A percentile compares a stretch with the other conserved stretches of the same genome.
Evolutionary conservation across 495 filamentous ascomycete genomes (phyloP).

Genomic region (Daldinia childiae): DNA sequence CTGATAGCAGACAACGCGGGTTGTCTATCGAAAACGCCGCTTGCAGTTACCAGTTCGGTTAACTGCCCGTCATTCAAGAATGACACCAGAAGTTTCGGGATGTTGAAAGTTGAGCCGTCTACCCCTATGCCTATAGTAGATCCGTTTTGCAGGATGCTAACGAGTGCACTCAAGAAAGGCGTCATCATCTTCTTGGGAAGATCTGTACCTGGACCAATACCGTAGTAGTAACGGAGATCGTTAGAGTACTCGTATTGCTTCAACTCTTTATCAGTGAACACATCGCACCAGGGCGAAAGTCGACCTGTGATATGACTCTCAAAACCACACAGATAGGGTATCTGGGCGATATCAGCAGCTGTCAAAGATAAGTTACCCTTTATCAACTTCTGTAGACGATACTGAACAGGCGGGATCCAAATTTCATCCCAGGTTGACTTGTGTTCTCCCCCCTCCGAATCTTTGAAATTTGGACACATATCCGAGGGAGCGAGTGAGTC

Average conservation of each 20-base stretch:
- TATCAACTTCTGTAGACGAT: slow-evolving; percentile 60
- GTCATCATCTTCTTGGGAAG: slow-evolving; percentile 59
- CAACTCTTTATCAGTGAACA: slow-evolving; percentile 63
- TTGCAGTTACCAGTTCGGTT: slow-evolving; percentile 61
- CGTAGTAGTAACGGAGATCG: slow-evolving; percentile 69
- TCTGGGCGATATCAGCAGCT: slow-evolving; percentile 59
- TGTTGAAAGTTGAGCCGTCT: slow-evolving; percentile 50
- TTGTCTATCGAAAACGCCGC: slow-evolving; percentile 64
- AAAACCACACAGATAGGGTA: slow-evolving; percentile 69
- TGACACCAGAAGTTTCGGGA: slow-evolving; percentile 61
- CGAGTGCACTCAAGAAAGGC: slow-evolving; percentile 60
- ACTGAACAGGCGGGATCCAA: slow-evolving; percentile 61
- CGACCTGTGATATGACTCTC: slow-evolving; percentile 67
- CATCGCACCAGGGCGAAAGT: slow-evolving; percentile 62
- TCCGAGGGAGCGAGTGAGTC: slow-evolving; percentile 67
- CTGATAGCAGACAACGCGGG: slow-evolving; percentile 51
- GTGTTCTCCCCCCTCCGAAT: slow-evolving; percentile 55
- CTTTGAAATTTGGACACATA: slow-evolving; percentile 61
- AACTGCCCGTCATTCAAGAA: slow-evolving; percentile 70
- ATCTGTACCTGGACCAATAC: slow-evolving; percentile 61
- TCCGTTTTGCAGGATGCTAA: slow-evolving; percentile 57
- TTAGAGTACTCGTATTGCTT: slow-evolving; percentile 66
- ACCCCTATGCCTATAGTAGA: slow-evolving; percentile 53
- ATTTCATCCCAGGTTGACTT: slow-evolving; percentile 52
- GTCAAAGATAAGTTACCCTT: slow-evolving; percentile 60